Evolutionary conservation across 805 yeast species (phyloP), one percentile per base, ranked within the genome.

Genomic region (Deakozyma indianensis): DNA sequence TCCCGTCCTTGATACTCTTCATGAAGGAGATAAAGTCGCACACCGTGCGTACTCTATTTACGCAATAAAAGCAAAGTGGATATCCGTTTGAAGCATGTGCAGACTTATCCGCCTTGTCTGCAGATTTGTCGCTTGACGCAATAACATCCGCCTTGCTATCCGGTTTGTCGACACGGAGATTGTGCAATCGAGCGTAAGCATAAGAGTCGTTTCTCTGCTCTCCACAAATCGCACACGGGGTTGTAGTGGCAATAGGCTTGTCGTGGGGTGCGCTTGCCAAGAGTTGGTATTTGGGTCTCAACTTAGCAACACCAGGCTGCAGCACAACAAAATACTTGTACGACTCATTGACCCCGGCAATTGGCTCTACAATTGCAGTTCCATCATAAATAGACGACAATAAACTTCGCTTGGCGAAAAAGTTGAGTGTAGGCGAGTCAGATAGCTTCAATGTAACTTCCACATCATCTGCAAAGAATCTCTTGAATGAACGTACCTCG

Each of bases 141-240:
- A n/a, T n/a, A n/a, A n/a, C n/a, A 14, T 25, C 28, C 28, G 14
- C 14, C 14, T 14, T 25, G 28, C 28, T 25, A 20, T 50, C 45
- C 14, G 56, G 56, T 35, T 49, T 47, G 22, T 54, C 48, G 11
- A 56, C 45, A 50, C 77, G 79, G 56, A 88, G 65, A 46, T 74
- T 72, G 58, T 87, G 83, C 51, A 85, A 63, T 50, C 97, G 73
- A 1, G 90, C 80, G 61, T 84, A 87, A 52, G 80, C 83, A 49
- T 83, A 67, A 46, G 75, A 70, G 54, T 78, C 85, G 56, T 73
- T 71, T 49, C 94, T 71, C 11, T 63, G 58, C 60, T 88, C 96
- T 3, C 88, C 90, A 66, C 97, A 90, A 40, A 90, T 67, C 3
- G 87, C 70, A 63, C 97, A 90, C 3, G 87, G 77, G 1, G 77